Conservation (phyloP, 176 grass and related monocot species). For the Lolium perenne region DNA sequence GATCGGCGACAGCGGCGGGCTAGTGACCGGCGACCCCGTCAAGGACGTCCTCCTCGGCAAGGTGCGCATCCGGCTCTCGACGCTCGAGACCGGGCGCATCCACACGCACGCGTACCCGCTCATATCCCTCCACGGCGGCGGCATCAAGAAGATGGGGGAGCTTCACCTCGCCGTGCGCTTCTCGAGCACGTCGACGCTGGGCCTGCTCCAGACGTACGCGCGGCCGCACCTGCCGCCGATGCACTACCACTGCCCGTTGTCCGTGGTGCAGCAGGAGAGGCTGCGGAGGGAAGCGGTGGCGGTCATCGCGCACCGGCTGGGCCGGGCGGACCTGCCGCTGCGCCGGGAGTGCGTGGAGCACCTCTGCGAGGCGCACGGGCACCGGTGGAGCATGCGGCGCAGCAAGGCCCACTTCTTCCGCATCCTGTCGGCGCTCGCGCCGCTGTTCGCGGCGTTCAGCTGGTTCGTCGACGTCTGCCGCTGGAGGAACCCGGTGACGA, state of each 20-base stretch:
- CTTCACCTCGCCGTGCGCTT: conserved; percentile 73
- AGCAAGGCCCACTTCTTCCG: conserved; percentile 92
- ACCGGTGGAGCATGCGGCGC: conserved; percentile 80
- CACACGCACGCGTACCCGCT: conserved; percentile 86
- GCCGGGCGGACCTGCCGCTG: conserved; percentile 74
- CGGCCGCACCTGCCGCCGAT: conserved; percentile 63
- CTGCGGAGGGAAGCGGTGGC: conserved; percentile 63
- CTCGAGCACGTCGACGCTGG: conserved; percentile 54
- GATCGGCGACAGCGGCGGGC: conserved; percentile 63
- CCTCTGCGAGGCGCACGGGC: conserved; percentile 66
- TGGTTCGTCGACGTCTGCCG: conserved; percentile 72
- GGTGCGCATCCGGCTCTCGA: conserved; percentile 80
- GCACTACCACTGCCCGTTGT: conserved; percentile 69
- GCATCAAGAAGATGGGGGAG: conserved; percentile 77
- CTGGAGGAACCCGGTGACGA: conserved; percentile 77
- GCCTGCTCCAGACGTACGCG: conserved; percentile 60
- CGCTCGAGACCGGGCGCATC: conserved; percentile 75
- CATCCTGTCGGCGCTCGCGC: conserved; percentile 58
- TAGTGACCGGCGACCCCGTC: conserved; percentile 48
- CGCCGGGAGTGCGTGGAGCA: conserved; percentile 72
- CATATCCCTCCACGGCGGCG: conserved; percentile 58
- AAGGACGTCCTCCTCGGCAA: conserved; percentile 81
- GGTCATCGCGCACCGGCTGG: conserved; percentile 69
- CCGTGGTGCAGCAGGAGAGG: conserved; percentile 70
- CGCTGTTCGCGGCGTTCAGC: conserved; percentile 47